Evolutionary conservation across 345 rosid genomes (phyloP), one percentile per base, ranked within the genome.

Genomic region (Hirschfeldia incana): DNA sequence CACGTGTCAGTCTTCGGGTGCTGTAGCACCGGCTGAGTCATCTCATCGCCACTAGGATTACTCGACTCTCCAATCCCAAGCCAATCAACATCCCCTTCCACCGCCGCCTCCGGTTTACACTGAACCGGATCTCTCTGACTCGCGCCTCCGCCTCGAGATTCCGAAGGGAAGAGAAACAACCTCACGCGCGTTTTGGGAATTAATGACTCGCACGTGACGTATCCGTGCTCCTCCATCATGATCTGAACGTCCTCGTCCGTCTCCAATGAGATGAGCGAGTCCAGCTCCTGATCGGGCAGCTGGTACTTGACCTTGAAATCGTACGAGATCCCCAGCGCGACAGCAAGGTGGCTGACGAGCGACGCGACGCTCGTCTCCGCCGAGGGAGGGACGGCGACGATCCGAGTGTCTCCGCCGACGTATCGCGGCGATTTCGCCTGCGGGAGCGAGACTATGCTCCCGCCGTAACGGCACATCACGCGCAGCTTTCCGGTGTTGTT

Each of bases 381-480:
- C 6, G 78, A 51, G 60, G 65, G 8, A 62, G 84, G 70, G 72
- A 81, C 34, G 84, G 78, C 28, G 77, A 86, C 82, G 71, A 89
- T 84, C 64, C 91, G 90, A 67, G 86, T 88, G 73, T 89, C 91
- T 2, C 93, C 93, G 62, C 93, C 89, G 15, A 70, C 70, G 80
- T 88, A 89, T 70, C 83, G 86, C 21, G 83, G 75, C 60, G 89
- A 82, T 87, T 94, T 94, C 65, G 80, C 70, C 59, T 83, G 73
- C 33, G 87, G 89, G 5, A 85, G 86, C 6, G 88, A 80, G 69
- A 79, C 62, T 72, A 94, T 85, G 55, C 71, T 87, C 58, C 98
- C 96, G 39, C 92, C 94, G 81, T 90, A 87, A 84, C 96, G 88
- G 81, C 94, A 89, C 98, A 94, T 92, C 39, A 94, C 84, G 0